Conservation (phyloP, 331 rosid genomes). For the Spiraea crenata region DNA sequence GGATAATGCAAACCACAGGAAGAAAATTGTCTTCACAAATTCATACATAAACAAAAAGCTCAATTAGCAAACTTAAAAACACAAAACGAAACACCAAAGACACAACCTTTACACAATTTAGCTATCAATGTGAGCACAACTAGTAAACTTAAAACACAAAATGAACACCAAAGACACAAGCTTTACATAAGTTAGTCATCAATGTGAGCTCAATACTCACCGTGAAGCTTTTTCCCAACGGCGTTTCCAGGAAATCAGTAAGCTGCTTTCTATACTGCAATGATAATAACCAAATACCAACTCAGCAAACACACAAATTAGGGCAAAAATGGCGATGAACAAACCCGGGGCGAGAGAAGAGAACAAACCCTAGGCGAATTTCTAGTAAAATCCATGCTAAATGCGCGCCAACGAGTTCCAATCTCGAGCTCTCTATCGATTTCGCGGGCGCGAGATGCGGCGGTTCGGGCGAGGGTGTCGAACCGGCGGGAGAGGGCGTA, state of each 20-base stretch:
- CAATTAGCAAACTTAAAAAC: neutral
- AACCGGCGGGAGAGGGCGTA: slow-evolving; percentile 58
- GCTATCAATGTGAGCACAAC: neutral
- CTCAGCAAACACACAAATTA: neutral
- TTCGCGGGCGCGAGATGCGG: slow-evolving; percentile 63
- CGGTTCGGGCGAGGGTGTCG: slow-evolving; percentile 48
- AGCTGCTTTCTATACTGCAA: slow-evolving; percentile 87
- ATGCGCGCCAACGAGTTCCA: slow-evolving; percentile 65
- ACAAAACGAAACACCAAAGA: neutral
- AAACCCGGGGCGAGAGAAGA: neutral
- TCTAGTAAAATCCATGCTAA: slow-evolving; percentile 63
- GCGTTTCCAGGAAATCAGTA: slow-evolving; percentile 56
- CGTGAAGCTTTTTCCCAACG: slow-evolving; percentile 63
- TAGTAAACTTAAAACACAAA: neutral
- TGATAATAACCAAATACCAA: neutral
- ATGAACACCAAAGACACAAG: neutral
- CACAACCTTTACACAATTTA: neutral
- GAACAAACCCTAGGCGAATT: slow-evolving; percentile 75
- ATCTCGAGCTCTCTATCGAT: slow-evolving; percentile 85
- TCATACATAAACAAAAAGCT: slow-evolving; percentile 1
- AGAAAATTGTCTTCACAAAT: slow-evolving; percentile 73
- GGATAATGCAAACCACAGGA: slow-evolving; percentile 91
- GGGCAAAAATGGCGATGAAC: no score
- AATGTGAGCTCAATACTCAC: slow-evolving; percentile 36
- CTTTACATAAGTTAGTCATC: neutral